Evolutionary conservation across 164 flowering plant genomes (phyloP).

Genomic region (Magnolia changhungtana): DNA sequence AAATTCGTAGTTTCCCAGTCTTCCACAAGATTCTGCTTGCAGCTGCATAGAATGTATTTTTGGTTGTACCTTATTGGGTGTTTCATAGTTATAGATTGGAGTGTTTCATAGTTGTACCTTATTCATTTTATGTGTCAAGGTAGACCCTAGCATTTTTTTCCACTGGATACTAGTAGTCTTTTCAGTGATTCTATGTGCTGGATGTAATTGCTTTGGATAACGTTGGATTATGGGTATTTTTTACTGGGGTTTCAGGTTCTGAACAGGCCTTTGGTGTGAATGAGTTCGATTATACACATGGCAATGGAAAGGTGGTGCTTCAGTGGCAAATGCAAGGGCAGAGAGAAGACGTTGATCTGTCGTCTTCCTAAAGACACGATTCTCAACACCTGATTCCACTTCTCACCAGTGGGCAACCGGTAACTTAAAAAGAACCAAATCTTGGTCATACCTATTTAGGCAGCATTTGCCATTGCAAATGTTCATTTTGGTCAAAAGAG

Average conservation of each 20-base stretch:
- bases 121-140: too few relatives aligned
- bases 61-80: too few relatives aligned
- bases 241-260: too few relatives aligned
- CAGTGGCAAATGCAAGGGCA: constrained; percentile 44
- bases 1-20: too few relatives aligned
- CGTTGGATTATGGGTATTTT: constrained; percentile 54
- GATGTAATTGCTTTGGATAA: constrained; percentile 96
- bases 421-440: constrained; percentile 24
- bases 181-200: not conserved
- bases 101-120: too few relatives aligned
- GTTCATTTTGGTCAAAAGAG: too few relatives aligned
- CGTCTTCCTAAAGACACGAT: constrained; percentile 65
- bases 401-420: constrained; percentile 81
- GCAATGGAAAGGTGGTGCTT: constrained; percentile 34
- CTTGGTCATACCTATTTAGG: too few relatives aligned
- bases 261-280: constrained; percentile 27
- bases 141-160: not conserved
- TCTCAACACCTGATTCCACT: constrained; percentile 81
- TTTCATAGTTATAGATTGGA: too few relatives aligned
- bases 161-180: not conserved
- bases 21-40: too few relatives aligned
- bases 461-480: too few relatives aligned
- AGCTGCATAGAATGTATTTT: too few relatives aligned
- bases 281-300: constrained; percentile 63
- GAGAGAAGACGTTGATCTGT: constrained; percentile 43